Evolutionary conservation across 106 monocot species (phyloP).

Genomic region (Allium sativum): DNA sequence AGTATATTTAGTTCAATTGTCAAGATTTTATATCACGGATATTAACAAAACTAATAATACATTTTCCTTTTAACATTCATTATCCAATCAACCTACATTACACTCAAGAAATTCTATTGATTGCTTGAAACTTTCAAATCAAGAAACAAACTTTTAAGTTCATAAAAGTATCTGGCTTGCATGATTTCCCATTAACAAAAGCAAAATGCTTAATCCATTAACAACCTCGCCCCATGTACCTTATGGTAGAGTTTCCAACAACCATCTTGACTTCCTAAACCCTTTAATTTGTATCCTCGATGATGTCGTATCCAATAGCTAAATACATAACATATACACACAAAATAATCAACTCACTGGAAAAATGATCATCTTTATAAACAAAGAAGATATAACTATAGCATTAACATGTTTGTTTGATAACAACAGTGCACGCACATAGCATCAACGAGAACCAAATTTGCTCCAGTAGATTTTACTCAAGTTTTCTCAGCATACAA

Average conservation of each 20-base stretch:
- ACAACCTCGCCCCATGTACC: constrained; percentile 69
- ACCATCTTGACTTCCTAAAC: constrained; percentile 79
- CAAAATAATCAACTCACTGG: too few relatives aligned
- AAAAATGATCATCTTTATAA: too few relatives aligned
- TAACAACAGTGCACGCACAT: constrained; percentile 83
- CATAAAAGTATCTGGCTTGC: constrained; percentile 67
- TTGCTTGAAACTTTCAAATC: too few relatives aligned
- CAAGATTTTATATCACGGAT: too few relatives aligned
- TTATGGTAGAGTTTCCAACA: constrained; percentile 66
- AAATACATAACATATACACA: too few relatives aligned
- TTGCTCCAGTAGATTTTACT: constrained; percentile 61
- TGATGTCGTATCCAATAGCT: constrained; percentile 94
- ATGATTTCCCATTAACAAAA: constrained; percentile 83
- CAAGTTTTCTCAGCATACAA: constrained; percentile 64
- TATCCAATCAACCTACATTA: too few relatives aligned
- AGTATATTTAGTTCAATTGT: too few relatives aligned
- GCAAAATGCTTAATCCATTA: constrained; percentile 86
- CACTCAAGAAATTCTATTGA: too few relatives aligned
- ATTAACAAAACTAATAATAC: too few relatives aligned
- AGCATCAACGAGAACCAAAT: constrained; percentile 80
- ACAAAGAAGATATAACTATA: too few relatives aligned
- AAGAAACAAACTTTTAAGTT: too few relatives aligned
- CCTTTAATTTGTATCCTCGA: constrained; percentile 98
- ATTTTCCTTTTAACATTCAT: too few relatives aligned
- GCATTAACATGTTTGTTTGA: constrained; percentile 51